Conservation (phyloP, 148 eudicot species). For the Amaranthus palmeri region DNA sequence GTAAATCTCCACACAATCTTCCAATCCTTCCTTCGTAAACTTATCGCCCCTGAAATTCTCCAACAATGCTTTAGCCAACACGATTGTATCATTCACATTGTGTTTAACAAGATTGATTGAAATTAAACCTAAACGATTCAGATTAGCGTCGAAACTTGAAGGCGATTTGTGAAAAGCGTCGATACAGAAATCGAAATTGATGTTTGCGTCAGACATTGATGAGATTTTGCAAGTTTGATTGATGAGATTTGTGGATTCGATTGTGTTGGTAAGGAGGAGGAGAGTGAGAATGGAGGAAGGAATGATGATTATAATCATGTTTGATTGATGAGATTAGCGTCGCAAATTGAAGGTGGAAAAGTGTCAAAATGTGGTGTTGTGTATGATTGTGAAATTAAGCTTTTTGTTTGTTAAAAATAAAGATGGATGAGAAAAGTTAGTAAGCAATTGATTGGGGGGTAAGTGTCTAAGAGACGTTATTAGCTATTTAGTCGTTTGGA, state of each 20-base stretch:
- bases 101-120: conserved; percentile 42
- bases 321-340: conserved; percentile 6
- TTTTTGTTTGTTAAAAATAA: neutral
- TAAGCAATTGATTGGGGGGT: neutral
- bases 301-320: neutral
- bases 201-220: conserved; percentile 32
- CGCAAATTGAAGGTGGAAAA: neutral
- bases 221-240: conserved; percentile 39
- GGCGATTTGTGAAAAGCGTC: conserved; percentile 38
- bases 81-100: conserved; percentile 43
- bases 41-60: conserved; percentile 18
- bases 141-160: conserved; percentile 31
- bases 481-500: too few relatives aligned
- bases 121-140: conserved; percentile 43
- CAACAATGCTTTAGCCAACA: conserved; percentile 27
- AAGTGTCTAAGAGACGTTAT: too few relatives aligned
- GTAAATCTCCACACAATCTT: conserved; percentile 50
- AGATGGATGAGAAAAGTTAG: neutral
- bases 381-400: neutral
- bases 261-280: neutral
- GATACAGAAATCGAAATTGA: conserved; percentile 40
- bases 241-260: conserved; percentile 22
- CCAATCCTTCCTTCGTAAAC: conserved; percentile 25
- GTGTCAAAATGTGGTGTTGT: neutral
- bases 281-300: conserved; percentile 1